Evolutionary conservation across 139 green algal species (phyloP).

Genomic region (Edaphochlamys debaryana): DNA sequence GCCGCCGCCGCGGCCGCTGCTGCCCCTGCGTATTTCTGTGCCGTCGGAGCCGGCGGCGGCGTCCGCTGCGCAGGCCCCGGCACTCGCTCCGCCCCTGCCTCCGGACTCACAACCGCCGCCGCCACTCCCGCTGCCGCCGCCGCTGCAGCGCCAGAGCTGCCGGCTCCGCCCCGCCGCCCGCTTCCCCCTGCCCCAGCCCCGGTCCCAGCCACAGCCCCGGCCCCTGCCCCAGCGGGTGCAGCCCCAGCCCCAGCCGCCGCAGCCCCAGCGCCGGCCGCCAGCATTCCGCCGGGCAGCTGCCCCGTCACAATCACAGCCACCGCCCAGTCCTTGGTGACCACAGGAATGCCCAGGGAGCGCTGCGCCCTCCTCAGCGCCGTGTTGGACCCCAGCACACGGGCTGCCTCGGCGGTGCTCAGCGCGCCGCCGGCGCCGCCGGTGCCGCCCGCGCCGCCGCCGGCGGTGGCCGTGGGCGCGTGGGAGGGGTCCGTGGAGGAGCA

Average conservation of each 20-base stretch:
- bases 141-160: no score
- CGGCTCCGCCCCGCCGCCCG: no score
- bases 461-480: background rate
- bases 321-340: slow-evolving; percentile 39
- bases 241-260: background rate
- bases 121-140: background rate
- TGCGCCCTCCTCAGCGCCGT: slow-evolving; percentile 13
- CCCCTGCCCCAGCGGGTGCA: no score
- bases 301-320: slow-evolving; percentile 22
- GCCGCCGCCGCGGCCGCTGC: background rate
- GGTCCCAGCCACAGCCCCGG: background rate
- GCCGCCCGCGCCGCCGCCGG: background rate
- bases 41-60: background rate
- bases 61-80: background rate
- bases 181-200: no score
- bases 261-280: background rate
- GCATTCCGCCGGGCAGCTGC: slow-evolving; percentile 12
- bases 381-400: background rate
- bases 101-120: no score
- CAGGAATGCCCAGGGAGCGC: slow-evolving; percentile 12
- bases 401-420: background rate
- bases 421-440: background rate
- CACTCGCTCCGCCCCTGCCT: background rate
- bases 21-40: background rate
- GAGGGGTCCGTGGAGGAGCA: background rate